Evolutionary conservation across 805 yeast genomes (phyloP).

Genomic region (Yamadazyma ubonensis): DNA sequence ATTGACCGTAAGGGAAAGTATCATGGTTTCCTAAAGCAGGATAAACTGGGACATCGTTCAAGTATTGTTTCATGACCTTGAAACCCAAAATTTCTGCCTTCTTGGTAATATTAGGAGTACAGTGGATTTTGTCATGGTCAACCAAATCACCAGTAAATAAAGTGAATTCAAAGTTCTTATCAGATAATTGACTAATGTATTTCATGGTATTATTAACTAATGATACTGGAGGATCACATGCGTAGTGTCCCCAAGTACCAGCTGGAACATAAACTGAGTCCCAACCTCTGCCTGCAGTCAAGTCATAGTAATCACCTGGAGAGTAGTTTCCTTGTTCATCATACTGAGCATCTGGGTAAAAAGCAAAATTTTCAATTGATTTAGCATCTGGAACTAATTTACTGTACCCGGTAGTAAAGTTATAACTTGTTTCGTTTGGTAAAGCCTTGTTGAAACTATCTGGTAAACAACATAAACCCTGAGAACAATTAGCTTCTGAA

Average conservation of each 20-base stretch:
- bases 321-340: constrained; percentile 23
- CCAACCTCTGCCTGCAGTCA: constrained; percentile 21
- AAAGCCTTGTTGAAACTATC: constrained; percentile 39
- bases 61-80: constrained; percentile 51
- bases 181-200: constrained; percentile 16
- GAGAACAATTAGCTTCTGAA: constrained; percentile 56
- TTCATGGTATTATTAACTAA: constrained; percentile 58
- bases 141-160: constrained; percentile 74
- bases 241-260: constrained; percentile 57
- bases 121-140: constrained; percentile 58
- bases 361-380: constrained; percentile 10
- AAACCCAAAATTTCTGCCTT: constrained; percentile 73
- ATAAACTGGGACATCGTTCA: constrained; percentile 55
- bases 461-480: constrained; percentile 60
- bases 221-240: constrained; percentile 65
- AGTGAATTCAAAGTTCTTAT: constrained; percentile 53
- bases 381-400: constrained; percentile 1
- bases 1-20: constrained; percentile 68
- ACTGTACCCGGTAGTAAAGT: constrained; percentile 29
- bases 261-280: constrained; percentile 45
- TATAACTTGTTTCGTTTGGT: constrained; percentile 22
- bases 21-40: constrained; percentile 73
- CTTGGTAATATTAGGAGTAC: constrained; percentile 60
- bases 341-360: constrained; percentile 29
- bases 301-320: constrained; percentile 36